phyloP scores from a whole-genome alignment of 805 yeast genomes.

The Komagataella kurtzmanii region DNA sequence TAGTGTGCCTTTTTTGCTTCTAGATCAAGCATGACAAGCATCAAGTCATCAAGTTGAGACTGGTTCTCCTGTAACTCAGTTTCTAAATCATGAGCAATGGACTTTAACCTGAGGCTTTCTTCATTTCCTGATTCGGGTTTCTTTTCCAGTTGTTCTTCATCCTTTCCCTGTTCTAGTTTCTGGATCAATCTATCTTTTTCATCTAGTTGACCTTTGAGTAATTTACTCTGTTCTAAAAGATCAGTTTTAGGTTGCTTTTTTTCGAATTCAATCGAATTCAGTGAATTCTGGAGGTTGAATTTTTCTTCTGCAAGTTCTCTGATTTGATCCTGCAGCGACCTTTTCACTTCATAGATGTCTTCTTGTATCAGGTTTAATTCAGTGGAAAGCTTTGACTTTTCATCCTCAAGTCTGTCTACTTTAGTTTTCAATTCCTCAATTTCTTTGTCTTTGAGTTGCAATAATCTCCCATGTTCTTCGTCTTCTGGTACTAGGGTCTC shows the following conservation, averaged over 20 bases:
- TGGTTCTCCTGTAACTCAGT: conserved; percentile 7
- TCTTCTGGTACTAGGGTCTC: not conserved
- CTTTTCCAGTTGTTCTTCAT: conserved; percentile 2
- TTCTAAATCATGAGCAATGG: not conserved
- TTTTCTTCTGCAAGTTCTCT: conserved; percentile 1
- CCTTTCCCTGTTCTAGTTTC: conserved; percentile 1
- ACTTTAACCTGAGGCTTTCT: not conserved
- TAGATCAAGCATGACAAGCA: conserved; percentile 64
- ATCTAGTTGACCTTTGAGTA: not conserved
- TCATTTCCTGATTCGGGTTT: conserved; percentile 3
- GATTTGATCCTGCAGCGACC: conserved; percentile 1
- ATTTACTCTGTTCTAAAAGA: not conserved
- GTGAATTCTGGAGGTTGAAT: conserved; percentile 1
- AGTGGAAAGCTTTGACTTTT: conserved; percentile 2
- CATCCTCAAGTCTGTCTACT: conserved; percentile 1
- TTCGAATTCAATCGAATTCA: conserved; percentile 1
- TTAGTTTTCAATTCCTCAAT: not conserved
- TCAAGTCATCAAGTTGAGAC: conserved; percentile 56
- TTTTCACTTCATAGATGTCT: conserved; percentile 3
- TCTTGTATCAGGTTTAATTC: conserved; percentile 2
- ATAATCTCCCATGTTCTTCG: not conserved
- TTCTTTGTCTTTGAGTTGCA: conserved; percentile 3
- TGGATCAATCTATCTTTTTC: not conserved
- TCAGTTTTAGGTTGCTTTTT: conserved; percentile 3
- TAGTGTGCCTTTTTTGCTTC: conserved; percentile 55